Evolutionary conservation across 768 basidiomycete genomes (phyloP).

Genomic region (Lyophyllum semitale): DNA sequence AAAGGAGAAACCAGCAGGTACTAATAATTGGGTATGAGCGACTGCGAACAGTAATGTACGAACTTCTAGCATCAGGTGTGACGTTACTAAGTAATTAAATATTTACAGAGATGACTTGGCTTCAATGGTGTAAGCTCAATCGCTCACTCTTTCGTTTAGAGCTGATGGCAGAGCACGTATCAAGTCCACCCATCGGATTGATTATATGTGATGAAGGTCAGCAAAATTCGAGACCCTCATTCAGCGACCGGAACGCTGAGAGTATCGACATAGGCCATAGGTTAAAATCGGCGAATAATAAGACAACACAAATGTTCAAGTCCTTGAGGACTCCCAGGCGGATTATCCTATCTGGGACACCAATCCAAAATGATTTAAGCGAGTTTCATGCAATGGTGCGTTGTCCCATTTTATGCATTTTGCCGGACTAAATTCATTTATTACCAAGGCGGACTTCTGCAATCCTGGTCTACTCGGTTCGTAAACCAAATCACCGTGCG

Average conservation of each 20-base stretch:
- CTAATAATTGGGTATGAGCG: slow-evolving; percentile 95
- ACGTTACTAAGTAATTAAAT: neutral
- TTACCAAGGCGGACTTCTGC: slow-evolving; percentile 79
- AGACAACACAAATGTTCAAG: slow-evolving; percentile 87
- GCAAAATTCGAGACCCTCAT: neutral
- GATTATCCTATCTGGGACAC: slow-evolving; percentile 93
- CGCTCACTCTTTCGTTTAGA: neutral
- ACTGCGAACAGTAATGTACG: slow-evolving; percentile 76
- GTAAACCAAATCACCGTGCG: slow-evolving; percentile 7
- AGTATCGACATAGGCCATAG: slow-evolving; percentile 67
- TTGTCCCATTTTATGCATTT: neutral
- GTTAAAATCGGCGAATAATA: slow-evolving; percentile 88
- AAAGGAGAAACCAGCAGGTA: slow-evolving; percentile 77
- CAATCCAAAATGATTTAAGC: slow-evolving; percentile 93
- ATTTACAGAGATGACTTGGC: slow-evolving; percentile 43
- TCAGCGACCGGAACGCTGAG: neutral
- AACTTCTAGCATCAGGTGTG: neutral
- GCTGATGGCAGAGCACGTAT: neutral
- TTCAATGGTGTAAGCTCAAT: slow-evolving; percentile 58
- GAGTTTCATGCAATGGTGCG: slow-evolving; percentile 97
- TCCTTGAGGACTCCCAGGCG: slow-evolving; percentile 72
- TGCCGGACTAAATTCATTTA: neutral
- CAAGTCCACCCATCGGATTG: slow-evolving; percentile 86
- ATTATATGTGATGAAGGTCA: slow-evolving; percentile 95
- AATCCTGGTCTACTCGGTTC: slow-evolving; percentile 88